These are phyloP conservation scores for Plasmodium cynomolgi DNA, from an alignment of 169 alveolate species.

Conservation along the genomic window DNA sequence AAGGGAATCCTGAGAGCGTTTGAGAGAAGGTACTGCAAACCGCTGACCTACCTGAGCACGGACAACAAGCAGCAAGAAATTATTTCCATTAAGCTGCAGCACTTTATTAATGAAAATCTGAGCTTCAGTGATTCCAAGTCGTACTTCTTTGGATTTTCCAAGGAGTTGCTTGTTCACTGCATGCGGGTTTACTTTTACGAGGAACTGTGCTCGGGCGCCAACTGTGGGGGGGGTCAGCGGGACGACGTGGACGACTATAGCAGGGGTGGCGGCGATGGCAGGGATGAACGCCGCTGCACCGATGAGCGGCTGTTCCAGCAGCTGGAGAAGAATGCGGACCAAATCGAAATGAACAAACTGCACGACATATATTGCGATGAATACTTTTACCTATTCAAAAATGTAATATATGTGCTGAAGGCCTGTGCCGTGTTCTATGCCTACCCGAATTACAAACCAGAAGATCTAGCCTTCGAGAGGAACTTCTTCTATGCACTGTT, in stretches of 20 bases:
- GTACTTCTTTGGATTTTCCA: slow-evolving; percentile 68
- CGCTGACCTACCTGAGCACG: slow-evolving; percentile 12
- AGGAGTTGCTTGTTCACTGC: slow-evolving; percentile 53
- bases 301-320: neutral
- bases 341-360: slow-evolving; percentile 15
- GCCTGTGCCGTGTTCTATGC: slow-evolving; percentile 27
- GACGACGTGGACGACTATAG: neutral
- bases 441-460: slow-evolving; percentile 33
- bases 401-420: slow-evolving; percentile 23
- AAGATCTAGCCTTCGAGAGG: slow-evolving; percentile 52
- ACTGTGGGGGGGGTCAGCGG: neutral
- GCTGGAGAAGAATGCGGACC: neutral
- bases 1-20: neutral
- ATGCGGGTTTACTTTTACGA: slow-evolving; percentile 22
- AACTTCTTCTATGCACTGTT: slow-evolving; percentile 13
- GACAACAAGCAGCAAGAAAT: neutral
- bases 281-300: neutral
- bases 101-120: slow-evolving; percentile 34
- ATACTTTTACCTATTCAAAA: slow-evolving; percentile 55
- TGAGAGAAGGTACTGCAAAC: slow-evolving; percentile 16
- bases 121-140: slow-evolving; percentile 30
- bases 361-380: slow-evolving; percentile 49
- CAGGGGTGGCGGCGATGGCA: neutral
- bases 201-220: neutral
- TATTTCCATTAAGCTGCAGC: slow-evolving; percentile 31